These are phyloP conservation scores for Astragalus glycyphyllos DNA, from an alignment of 306 rosid genomes.

Conservation along the genomic window DNA sequence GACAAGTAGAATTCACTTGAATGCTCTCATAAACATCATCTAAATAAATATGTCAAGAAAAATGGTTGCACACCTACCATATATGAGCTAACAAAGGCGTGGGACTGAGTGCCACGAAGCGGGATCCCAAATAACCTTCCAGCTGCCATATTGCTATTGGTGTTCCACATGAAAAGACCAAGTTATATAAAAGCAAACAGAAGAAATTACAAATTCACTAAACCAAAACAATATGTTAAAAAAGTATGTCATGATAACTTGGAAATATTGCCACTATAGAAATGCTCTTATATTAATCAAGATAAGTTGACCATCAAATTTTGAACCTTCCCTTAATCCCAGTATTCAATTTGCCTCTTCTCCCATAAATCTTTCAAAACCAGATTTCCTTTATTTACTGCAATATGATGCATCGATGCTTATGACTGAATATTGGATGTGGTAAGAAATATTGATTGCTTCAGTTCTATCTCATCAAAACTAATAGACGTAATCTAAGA, in stretches of 20 bases:
- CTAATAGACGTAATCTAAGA: too few species aligned
- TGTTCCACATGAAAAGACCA: constrained; percentile 31
- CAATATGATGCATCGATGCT: too few species aligned
- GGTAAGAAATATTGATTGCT: too few species aligned
- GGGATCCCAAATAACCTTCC: constrained; percentile 90
- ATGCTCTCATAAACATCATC: constrained; percentile 19
- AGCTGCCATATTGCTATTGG: constrained; percentile 82
- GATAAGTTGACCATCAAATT: too few species aligned
- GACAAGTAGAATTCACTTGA: constrained; percentile 16
- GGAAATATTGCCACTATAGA: background rate
- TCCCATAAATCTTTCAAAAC: too few species aligned
- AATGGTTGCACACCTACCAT: constrained; percentile 58
- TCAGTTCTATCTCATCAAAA: too few species aligned
- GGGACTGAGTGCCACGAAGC: constrained; percentile 93
- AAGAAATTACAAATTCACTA: background rate
- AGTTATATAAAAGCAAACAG: constrained; percentile 38
- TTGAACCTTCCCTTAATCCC: too few species aligned
- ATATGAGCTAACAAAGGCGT: constrained; percentile 92
- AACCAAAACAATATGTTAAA: constrained; percentile 27
- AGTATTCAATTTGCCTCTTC: too few species aligned
- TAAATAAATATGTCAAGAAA: constrained; percentile 8
- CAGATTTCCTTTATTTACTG: too few species aligned
- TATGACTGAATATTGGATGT: too few species aligned
- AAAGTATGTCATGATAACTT: background rate
- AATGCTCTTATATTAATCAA: too few species aligned